Evolutionary conservation across 495 filamentous ascomycete genomes (phyloP), one percentile per base, ranked within the genome.

Genomic region (Sordaria brevicollis): DNA sequence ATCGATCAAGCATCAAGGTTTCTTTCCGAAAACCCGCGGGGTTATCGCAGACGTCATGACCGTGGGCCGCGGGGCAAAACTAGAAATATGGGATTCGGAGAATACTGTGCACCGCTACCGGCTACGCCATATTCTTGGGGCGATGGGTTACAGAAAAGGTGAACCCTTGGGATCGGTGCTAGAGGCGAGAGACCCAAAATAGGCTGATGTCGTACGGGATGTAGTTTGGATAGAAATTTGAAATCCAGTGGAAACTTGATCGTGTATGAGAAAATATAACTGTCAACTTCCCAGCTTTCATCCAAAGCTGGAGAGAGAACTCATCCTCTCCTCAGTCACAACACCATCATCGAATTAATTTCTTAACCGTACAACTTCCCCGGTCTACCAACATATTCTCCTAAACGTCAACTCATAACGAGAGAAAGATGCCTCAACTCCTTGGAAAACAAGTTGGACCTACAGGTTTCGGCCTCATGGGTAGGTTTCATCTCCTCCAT

Each of bases 401-500:
- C 6, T 17, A 31, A 19, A 62, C 39, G 6, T 25, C 41, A 35
- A 15, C 5, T n/a, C 35, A 5, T 37, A 13, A 29, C 33, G 19
- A 5, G 4, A 62, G 25, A 37, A 79, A 70, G 13, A 87, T 86
- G 84, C 80, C 84, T 76, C 79, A 80, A 36, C 72, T 89, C 69
- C 71, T 79, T 65, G 84, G 81, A 69, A 84, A 84, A 67, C 75
- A 83, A 72, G 78, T 88, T 65, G 87, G 87, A 25, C 76, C 79
- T n/a, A 87, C 79, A 15, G 87, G 87, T 54, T 88, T 80, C 70
- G 87, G 87, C 70, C 73, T 89, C 66, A 89, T 89, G 87, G 85
- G 83, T 79, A 9, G 71, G 72, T 73, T 29, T n/a, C n/a, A n/a
- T n/a, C n/a, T n/a, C 35, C 66, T 35, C n/a, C 31, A 29, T 21